Evolutionary conservation across 495 filamentous ascomycete species (phyloP), one percentile per base, ranked within the genome.

Genomic region (Talaromyces wortmannii): DNA sequence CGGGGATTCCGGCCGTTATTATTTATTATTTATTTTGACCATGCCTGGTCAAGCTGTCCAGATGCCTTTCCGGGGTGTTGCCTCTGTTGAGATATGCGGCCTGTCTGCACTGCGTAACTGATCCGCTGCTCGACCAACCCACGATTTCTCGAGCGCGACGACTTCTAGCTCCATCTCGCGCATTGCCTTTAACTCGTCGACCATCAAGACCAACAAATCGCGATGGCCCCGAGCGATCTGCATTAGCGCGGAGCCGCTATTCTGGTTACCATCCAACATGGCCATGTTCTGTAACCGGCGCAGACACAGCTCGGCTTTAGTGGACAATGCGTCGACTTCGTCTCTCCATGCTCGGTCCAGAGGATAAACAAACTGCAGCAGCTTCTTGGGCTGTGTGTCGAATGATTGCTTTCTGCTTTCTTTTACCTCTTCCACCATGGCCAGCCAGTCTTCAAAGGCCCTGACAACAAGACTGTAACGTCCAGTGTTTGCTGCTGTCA

Each of bases 401-500:
- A 23, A 45, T 15, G 6, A 43, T 33, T 16, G 23, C 29, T 31
- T 62, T 58, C 74, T 66, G n/a, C 53, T 52, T 15, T 65, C 51
- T 46, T 61, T 61, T 16, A 78, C 66, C 6, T 61, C 13, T n/a
- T 72, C 60, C 42, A 66, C 66, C 36, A 61, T 57, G 12, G 65
- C 52, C 40, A 78, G 67, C 78, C 78, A 81, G n/a, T 63, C 36
- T 32, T 78, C 72, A 55, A 80, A 81, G 17, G 53, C 53, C 13
- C 57, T 48, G 2, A 77, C 61, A 17, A 61, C 64, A 11, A 53
- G 57, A 6, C 60, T 60, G 53, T 77, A 79, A 10, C 62, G 61
- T 4, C 75, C 75, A 31, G 56, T 46, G 40, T 53, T 48, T 8
- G 50, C 57, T 11, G 61, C 60, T 8, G 63, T 50, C 7, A 78